Evolutionary conservation across 177 flowering plant genomes (phyloP).

Genomic region (Vitis hybrid): DNA sequence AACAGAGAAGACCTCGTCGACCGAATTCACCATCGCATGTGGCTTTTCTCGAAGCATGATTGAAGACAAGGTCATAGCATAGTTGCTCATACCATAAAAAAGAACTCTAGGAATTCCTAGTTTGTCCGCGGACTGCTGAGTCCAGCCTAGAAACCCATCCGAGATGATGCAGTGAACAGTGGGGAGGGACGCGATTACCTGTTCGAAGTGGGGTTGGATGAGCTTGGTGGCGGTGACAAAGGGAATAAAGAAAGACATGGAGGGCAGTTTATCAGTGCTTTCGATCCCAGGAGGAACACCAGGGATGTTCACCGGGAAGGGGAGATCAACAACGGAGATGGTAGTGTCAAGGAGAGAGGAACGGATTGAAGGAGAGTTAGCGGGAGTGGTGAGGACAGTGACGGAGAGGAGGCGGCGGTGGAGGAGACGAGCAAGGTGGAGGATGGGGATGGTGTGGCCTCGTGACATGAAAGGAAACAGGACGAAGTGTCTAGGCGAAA

Average conservation of each 20-base stretch:
- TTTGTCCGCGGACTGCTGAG: constrained; percentile 35
- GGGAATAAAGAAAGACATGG: constrained; percentile 30
- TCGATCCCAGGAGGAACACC: constrained; percentile 33
- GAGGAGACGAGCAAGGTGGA: constrained; percentile 51
- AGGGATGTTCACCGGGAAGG: constrained; percentile 20
- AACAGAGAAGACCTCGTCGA: constrained; percentile 31
- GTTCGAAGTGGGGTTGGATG: no score
- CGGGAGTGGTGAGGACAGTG: constrained; percentile 1
- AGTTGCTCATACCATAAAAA: constrained; percentile 38
- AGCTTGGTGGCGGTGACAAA: constrained; percentile 14
- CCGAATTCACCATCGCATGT: constrained; percentile 5
- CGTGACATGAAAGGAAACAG: constrained; percentile 71
- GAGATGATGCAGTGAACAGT: no score
- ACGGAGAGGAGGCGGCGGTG: constrained; percentile 32
- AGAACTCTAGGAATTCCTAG: constrained; percentile 42
- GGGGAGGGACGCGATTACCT: no score
- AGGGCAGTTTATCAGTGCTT: constrained; percentile 51
- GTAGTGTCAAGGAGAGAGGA: no score
- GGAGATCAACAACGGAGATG: background rate
- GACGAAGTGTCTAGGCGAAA: constrained; percentile 19
- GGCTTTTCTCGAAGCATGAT: background rate
- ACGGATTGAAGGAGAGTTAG: background rate
- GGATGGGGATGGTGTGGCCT: constrained; percentile 63
- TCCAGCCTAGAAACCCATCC: constrained; percentile 41
- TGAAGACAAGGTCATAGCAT: constrained; percentile 10